Evolutionary conservation across 345 rosid genomes (phyloP).

Genomic region (Euclidium syriacum): DNA sequence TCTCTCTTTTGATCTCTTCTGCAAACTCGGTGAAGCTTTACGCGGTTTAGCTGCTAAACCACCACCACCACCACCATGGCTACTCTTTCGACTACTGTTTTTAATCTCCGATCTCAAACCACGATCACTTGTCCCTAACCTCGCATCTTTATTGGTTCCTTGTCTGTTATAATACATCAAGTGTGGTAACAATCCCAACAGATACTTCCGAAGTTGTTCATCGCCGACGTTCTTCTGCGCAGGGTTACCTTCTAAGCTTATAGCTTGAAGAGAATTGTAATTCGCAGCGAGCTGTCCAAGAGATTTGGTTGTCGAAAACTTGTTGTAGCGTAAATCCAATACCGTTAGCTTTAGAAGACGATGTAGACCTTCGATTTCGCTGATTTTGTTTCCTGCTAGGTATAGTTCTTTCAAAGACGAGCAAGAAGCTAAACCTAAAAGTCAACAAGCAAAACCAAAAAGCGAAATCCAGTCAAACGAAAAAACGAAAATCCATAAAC

Average conservation of each 20-base stretch:
- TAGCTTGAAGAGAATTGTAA: constrained; percentile 87
- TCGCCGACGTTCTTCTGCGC: constrained; percentile 97
- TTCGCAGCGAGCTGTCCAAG: constrained; percentile 97
- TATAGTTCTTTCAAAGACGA: constrained; percentile 90
- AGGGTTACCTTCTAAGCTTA: constrained; percentile 96
- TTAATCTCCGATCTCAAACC: constrained; percentile 59
- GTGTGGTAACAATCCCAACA: constrained; percentile 77
- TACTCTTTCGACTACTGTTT: constrained; percentile 47
- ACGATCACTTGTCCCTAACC: constrained; percentile 62
- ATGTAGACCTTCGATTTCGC: constrained; percentile 95
- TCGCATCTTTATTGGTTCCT: constrained; percentile 64
- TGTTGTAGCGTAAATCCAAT: constrained; percentile 87
- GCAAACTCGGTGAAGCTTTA: constrained; percentile 41
- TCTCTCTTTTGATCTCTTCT: constrained; percentile 49
- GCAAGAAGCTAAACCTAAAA: constrained; percentile 91
- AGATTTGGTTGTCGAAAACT: constrained; percentile 75
- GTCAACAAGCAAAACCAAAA: neutral
- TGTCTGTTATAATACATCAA: constrained; percentile 78
- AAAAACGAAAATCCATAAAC: neutral
- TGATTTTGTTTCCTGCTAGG: constrained; percentile 89
- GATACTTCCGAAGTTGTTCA: constrained; percentile 77
- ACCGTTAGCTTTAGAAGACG: constrained; percentile 78
- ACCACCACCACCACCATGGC: too few species aligned
- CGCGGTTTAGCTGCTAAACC: too few species aligned
- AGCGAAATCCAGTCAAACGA: neutral